A percentile compares a stretch with the other conserved stretches of the same genome.
phyloP scores from a whole-genome alignment of 1,139 yeast genomes.

The Saccharomyces hybrid region DNA sequence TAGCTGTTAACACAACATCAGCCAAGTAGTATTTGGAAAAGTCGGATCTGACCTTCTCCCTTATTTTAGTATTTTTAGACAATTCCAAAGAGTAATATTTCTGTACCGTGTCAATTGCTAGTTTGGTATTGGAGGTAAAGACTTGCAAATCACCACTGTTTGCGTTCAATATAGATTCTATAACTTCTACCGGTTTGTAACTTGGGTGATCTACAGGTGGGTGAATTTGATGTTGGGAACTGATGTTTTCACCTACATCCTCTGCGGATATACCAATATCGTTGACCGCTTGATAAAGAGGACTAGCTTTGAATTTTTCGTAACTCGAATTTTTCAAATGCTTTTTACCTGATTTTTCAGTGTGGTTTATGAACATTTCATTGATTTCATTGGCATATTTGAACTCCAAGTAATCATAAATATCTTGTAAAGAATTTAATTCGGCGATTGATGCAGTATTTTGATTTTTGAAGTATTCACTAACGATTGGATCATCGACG shows the following conservation, averaged over 20 bases:
- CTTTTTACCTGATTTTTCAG: conserved; percentile 39
- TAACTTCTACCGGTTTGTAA: conserved; percentile 55
- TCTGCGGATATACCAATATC: conserved; percentile 73
- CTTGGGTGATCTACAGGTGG: conserved; percentile 63
- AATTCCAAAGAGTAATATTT: conserved; percentile 73
- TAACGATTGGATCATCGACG: conserved; percentile 53
- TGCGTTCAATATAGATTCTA: conserved; percentile 45
- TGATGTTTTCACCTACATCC: conserved; percentile 77
- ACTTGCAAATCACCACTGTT: conserved; percentile 38
- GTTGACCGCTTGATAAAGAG: conserved; percentile 60
- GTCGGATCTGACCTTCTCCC: conserved; percentile 65
- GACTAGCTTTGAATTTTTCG: conserved; percentile 67
- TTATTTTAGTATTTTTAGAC: conserved; percentile 70
- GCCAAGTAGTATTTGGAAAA: conserved; percentile 65
- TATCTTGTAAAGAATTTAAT: conserved; percentile 56
- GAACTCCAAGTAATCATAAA: conserved; percentile 77
- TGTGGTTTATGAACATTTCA: conserved; percentile 34
- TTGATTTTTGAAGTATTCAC: conserved; percentile 46
- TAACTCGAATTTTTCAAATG: conserved; percentile 67
- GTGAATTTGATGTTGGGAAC: conserved; percentile 63
- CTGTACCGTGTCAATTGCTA: conserved; percentile 68
- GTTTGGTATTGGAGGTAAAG: conserved; percentile 49
- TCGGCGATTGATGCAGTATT: conserved; percentile 55
- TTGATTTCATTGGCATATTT: conserved; percentile 67
- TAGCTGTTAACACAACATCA: conserved; percentile 74